Evolutionary conservation across 768 basidiomycete genomes (phyloP), one percentile per base, ranked within the genome.

Genomic region (Leccinum olivaceopallidum): DNA sequence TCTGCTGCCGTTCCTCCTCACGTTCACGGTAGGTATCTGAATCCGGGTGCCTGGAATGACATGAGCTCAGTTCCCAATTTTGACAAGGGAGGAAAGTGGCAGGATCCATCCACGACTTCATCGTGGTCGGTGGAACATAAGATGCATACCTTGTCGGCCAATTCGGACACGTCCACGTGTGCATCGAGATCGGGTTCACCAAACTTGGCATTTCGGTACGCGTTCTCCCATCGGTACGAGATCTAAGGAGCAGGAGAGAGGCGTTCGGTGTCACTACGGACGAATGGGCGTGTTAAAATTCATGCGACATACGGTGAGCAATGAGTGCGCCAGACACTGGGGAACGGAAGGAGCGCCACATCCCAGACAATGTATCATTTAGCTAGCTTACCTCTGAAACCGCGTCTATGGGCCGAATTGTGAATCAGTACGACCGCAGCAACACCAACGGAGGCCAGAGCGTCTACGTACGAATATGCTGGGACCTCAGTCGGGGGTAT

Each of bases 201-300:
- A 59, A 85, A 82, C 26, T 74, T 60, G 47, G 71, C 73, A 65
- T 90, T 79, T 42, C 88, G 76, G 18, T 78, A 77, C 4, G 77
- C 75, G 60, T 90, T 91, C 26, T 89, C 88, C 66, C 72, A 64
- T 37, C 83, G 82, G 65, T 87, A 91, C 2, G 86, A 87, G 20
- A 81, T 72, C 88, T 90, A 13, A 16, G 42, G 7, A 20, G 3
- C 7, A 12, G 18, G 5, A 18, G 37, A 9, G 1, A 32, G 20
- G 7, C 5, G 20, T 30, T 26, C 10, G 42, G 26, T 16, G 2
- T 48, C 22, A 14, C 39, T 0, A 42, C 22, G 56, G 12, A 1
- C 8, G 10, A 24, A 32, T 34, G 32, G 0, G 16, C 18, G 7
- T 32, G 36, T 6, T 20, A 52, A 32, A 28, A 22, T 7, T 14